These are phyloP conservation scores for Pezicula radicicola DNA, from an alignment of 2,329 filamentous ascomycete species.

Conservation along the genomic window DNA sequence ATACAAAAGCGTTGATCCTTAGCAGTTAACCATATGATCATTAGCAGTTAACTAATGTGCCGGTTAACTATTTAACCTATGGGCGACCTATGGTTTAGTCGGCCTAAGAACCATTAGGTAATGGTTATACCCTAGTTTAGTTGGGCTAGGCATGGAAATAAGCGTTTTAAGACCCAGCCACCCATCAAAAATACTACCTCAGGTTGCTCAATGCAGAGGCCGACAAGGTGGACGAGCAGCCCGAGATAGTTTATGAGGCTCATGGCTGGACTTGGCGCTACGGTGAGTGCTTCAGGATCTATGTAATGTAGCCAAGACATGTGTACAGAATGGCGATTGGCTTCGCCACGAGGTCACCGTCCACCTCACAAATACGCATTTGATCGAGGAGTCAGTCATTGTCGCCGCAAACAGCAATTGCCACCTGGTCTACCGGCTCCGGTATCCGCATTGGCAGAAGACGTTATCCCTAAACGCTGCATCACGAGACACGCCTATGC, in stretches of 20 bases:
- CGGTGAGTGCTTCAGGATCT: not conserved
- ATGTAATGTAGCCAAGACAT: constrained; percentile 38
- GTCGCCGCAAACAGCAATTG: constrained; percentile 41
- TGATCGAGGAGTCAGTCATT: constrained; percentile 46
- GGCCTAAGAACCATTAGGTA: too few relatives aligned
- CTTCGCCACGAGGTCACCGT: constrained; percentile 42
- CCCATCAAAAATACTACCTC: too few relatives aligned
- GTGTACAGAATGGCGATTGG: constrained; percentile 46
- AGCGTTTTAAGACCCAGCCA: too few relatives aligned
- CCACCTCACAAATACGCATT: constrained; percentile 42
- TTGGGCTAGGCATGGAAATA: too few relatives aligned
- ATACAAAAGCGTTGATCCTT: too few relatives aligned
- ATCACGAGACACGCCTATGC: constrained; percentile 40
- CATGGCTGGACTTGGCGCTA: constrained; percentile 50
- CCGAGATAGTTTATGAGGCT: constrained; percentile 26
- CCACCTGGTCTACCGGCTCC: constrained; percentile 37
- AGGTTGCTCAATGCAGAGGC: too few relatives aligned
- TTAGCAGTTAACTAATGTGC: too few relatives aligned
- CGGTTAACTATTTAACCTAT: too few relatives aligned
- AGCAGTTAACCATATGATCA: too few relatives aligned
- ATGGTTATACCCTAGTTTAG: too few relatives aligned
- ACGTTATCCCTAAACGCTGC: constrained; percentile 47
- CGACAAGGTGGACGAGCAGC: too few relatives aligned
- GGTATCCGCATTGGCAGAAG: constrained; percentile 47
- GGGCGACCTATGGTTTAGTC: too few relatives aligned